A percentile compares a stretch with the other conserved stretches of the same genome.
phyloP scores from a whole-genome alignment of 2,329 filamentous ascomycete species.

The Colletotrichum somersetense region DNA sequence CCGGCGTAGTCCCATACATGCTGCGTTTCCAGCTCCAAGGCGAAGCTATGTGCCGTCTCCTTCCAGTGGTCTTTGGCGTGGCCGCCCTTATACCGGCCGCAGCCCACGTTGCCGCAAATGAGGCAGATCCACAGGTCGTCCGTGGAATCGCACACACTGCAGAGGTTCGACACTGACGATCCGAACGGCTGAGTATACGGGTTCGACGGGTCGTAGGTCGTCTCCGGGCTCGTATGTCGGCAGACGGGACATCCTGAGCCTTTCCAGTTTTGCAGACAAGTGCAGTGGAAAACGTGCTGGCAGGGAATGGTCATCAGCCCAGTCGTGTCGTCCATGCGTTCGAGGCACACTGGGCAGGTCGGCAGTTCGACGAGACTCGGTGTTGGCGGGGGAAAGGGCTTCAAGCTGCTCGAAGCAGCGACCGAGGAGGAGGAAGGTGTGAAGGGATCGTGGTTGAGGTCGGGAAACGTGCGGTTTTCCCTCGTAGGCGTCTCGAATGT shows the following conservation, averaged over 20 bases:
- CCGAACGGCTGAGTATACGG: slow-evolving; percentile 69
- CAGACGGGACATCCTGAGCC: slow-evolving; percentile 95
- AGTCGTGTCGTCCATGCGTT: slow-evolving; percentile 98
- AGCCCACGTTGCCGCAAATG: slow-evolving; percentile 92
- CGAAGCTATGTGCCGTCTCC: slow-evolving; percentile 88
- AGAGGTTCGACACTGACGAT: slow-evolving; percentile 75
- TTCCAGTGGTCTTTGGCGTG: slow-evolving; percentile 96
- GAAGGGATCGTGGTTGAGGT: slow-evolving; percentile 73
- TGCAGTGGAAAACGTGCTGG: slow-evolving; percentile 98
- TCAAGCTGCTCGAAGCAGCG: slow-evolving; percentile 60
- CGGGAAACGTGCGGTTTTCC: slow-evolving; percentile 65
- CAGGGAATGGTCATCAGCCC: slow-evolving; percentile 96
- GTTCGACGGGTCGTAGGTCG: slow-evolving; percentile 60
- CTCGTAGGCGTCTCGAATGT: slow-evolving; percentile 78
- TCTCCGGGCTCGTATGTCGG: slow-evolving; percentile 77
- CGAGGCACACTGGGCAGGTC: slow-evolving; percentile 95
- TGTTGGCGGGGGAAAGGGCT: slow-evolving; percentile 76
- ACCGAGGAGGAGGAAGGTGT: slow-evolving; percentile 61
- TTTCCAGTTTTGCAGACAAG: slow-evolving; percentile 95
- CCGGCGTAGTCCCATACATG: slow-evolving; percentile 98
- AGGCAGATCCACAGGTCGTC: slow-evolving; percentile 95
- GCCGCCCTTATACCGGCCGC: slow-evolving; percentile 92
- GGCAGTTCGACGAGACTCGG: slow-evolving; percentile 90
- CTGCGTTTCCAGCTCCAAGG: slow-evolving; percentile 92
- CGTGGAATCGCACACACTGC: slow-evolving; percentile 82